Conservation (phyloP, 2,329 filamentous ascomycete species). For the Xylaria digitata region DNA sequence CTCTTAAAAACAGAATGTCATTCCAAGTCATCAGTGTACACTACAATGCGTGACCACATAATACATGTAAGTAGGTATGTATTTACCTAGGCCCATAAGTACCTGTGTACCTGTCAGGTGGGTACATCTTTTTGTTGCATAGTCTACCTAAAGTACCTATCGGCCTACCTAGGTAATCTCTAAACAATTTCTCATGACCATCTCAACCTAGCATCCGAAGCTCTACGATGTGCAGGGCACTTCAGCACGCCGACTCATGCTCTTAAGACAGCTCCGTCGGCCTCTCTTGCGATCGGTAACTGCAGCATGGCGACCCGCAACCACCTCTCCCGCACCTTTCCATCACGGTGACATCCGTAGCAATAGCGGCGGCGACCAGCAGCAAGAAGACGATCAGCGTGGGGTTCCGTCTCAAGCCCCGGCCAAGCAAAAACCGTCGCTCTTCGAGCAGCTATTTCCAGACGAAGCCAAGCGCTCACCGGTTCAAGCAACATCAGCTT, state of each 20-base stretch:
- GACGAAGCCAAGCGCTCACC: constrained; percentile 55
- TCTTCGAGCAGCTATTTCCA: constrained; percentile 66
- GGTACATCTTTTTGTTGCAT: too few species aligned
- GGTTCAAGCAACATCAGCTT: constrained; percentile 19
- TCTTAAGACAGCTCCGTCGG: constrained; percentile 50
- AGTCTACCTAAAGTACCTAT: too few species aligned
- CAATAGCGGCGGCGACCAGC: constrained; percentile 8
- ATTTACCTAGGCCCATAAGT: too few species aligned
- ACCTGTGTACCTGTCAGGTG: too few species aligned
- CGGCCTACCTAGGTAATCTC: too few species aligned
- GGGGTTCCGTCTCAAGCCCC: constrained; percentile 2
- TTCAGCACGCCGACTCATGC: constrained; percentile 49
- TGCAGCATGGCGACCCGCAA: constrained; percentile 46
- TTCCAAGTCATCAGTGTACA: too few species aligned
- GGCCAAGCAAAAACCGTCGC: constrained; percentile 40
- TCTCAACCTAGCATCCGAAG: constrained; percentile 27
- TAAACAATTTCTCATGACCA: constrained; percentile 19
- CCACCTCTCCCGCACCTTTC: constrained; percentile 28
- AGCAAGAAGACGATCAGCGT: constrained; percentile 4
- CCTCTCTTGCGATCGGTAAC: constrained; percentile 49
- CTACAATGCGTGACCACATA: too few species aligned
- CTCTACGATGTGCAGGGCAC: constrained; percentile 47
- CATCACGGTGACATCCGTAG: constrained; percentile 39
- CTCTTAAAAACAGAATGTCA: too few species aligned
- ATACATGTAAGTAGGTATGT: too few species aligned